phyloP scores from a whole-genome alignment of 306 rosid species.

The Gastrolobium bilobum region DNA sequence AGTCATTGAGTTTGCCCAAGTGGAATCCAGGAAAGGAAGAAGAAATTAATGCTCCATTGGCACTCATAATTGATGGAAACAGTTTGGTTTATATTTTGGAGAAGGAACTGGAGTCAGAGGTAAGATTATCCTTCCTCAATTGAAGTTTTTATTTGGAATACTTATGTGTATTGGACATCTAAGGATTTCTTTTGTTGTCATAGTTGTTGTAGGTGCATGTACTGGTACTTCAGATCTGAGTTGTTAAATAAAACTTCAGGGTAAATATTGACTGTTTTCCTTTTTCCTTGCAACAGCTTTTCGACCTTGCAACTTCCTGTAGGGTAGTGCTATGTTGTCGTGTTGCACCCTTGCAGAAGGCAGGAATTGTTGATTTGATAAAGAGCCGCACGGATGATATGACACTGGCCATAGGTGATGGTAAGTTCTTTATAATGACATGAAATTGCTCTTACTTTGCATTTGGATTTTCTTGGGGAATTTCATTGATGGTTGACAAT shows the following conservation, averaged over 20 bases:
- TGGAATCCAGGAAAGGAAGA: slow-evolving; percentile 68
- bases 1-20: slow-evolving; percentile 57
- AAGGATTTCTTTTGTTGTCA: slow-evolving; percentile 28
- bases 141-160: slow-evolving; percentile 4
- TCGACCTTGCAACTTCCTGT: slow-evolving; percentile 90
- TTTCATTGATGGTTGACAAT: slow-evolving; percentile 7
- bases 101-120: slow-evolving; percentile 88
- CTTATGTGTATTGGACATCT: slow-evolving; percentile 21
- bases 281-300: slow-evolving; percentile 72
- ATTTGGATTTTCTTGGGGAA: slow-evolving; percentile 34
- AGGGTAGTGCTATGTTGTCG: slow-evolving; percentile 96
- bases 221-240: slow-evolving; percentile 19
- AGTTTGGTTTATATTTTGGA: slow-evolving; percentile 97
- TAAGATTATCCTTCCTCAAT: slow-evolving; percentile 51
- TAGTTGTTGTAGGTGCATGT: slow-evolving; percentile 42
- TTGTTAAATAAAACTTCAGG: slow-evolving; percentile 27
- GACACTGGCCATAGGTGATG: slow-evolving; percentile 99
- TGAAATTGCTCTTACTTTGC: slow-evolving; percentile 29
- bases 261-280: slow-evolving; percentile 42
- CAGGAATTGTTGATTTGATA: slow-evolving; percentile 95
- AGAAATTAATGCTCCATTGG: slow-evolving; percentile 63
- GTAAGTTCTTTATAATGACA: slow-evolving; percentile 57
- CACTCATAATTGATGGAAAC: slow-evolving; percentile 94
- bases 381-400: slow-evolving; percentile 94
- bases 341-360: slow-evolving; percentile 98